Conservation (phyloP, 208 protist species). For the Trypanosoma mega region DNA sequence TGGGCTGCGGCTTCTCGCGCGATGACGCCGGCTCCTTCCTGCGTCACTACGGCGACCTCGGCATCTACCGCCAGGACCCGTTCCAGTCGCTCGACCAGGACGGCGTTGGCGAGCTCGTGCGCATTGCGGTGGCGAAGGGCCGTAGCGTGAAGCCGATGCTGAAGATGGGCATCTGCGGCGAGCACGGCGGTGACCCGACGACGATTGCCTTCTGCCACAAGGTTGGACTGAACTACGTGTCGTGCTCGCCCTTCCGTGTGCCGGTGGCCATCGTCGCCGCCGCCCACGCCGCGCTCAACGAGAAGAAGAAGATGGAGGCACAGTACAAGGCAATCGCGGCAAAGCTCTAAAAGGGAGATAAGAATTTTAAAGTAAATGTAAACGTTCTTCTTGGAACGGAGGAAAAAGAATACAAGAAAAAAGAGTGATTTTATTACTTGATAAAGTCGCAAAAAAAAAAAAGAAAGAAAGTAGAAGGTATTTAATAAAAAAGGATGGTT, state of each 20-base stretch:
- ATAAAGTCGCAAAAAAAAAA: too few species aligned
- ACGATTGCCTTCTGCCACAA: constrained; percentile 94
- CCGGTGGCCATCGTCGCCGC: constrained; percentile 94
- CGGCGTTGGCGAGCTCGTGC: constrained; percentile 92
- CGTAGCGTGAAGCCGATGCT: constrained; percentile 77
- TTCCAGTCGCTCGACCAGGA: constrained; percentile 94
- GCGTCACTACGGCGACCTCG: constrained; percentile 88
- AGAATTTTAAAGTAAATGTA: too few species aligned
- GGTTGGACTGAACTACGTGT: constrained; percentile 93
- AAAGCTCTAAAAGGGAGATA: constrained; percentile 44
- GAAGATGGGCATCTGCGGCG: constrained; percentile 94
- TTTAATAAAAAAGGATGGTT: too few species aligned
- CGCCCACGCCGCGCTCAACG: constrained; percentile 90
- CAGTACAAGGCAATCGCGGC: constrained; percentile 32
- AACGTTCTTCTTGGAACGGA: too few species aligned
- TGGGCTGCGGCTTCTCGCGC: constrained; percentile 95
- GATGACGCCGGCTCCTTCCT: constrained; percentile 95
- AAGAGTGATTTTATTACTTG: too few species aligned
- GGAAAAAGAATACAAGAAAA: too few species aligned
- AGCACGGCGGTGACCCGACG: constrained; percentile 93
- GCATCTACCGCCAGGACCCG: constrained; percentile 91
- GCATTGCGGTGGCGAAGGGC: constrained; percentile 85
- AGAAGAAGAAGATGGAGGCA: constrained; percentile 46
- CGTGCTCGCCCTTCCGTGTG: constrained; percentile 95
- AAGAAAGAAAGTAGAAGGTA: too few species aligned